Percentiles rank a stretch among this genome's conserved stretches.
phyloP scores from a whole-genome alignment of 495 filamentous ascomycete species.

The Haplographium delicatum region DNA sequence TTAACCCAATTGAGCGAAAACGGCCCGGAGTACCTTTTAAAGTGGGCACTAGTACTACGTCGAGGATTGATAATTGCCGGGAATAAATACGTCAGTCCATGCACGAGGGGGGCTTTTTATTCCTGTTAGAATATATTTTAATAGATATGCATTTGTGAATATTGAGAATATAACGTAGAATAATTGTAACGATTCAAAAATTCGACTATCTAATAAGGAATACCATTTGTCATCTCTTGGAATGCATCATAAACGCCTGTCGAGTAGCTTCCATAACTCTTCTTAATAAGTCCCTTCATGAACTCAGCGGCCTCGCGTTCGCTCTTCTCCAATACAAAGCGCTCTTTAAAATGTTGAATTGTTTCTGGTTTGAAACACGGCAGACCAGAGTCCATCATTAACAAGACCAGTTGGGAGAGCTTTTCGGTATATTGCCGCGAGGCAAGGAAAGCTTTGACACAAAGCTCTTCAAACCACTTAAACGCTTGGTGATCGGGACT shows the following conservation, averaged over 20 bases:
- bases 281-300: conserved; percentile 81
- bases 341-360: conserved; percentile 82
- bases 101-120: too few relatives aligned
- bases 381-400: conserved; percentile 95
- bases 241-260: conserved; percentile 96
- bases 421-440: conserved; percentile 82
- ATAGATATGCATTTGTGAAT: too few relatives aligned
- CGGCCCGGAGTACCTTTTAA: too few relatives aligned
- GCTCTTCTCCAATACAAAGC: conserved; percentile 88
- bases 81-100: too few relatives aligned
- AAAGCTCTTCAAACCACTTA: conserved; percentile 93
- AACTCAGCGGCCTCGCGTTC: conserved; percentile 94
- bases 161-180: too few relatives aligned
- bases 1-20: too few relatives aligned
- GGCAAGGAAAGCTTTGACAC: conserved; percentile 91
- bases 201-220: conserved; percentile 58
- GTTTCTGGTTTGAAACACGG: conserved; percentile 99
- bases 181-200: too few relatives aligned
- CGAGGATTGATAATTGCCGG: too few relatives aligned
- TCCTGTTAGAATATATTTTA: too few relatives aligned
- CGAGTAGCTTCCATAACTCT: conserved; percentile 80
- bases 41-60: too few relatives aligned
- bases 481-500: conserved; percentile 78
- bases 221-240: conserved; percentile 95
- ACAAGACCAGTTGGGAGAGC: conserved; percentile 77